A percentile compares a stretch with the other conserved stretches of the same genome.
Evolutionary conservation across 2,329 filamentous ascomycete genomes (phyloP).

Genomic region (Ophiostoma pallidulum): DNA sequence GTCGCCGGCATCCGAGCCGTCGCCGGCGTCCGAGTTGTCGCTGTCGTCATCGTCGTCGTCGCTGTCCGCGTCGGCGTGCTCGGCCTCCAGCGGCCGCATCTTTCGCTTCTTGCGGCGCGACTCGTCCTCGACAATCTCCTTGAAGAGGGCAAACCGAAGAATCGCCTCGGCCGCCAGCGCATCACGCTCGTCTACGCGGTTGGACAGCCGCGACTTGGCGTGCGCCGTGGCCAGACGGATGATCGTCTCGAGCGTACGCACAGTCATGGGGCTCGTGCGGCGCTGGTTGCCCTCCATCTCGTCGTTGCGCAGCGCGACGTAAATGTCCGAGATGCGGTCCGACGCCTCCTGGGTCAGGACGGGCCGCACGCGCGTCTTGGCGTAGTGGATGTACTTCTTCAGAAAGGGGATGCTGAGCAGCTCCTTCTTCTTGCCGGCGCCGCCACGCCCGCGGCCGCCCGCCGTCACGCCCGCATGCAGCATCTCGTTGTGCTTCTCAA

Average conservation of each 20-base stretch:
- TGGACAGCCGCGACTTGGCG: constrained; percentile 83
- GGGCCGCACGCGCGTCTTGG: constrained; percentile 84
- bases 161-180: constrained; percentile 82
- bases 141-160: constrained; percentile 90
- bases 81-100: constrained; percentile 39
- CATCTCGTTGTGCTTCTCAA: constrained; percentile 94
- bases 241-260: constrained; percentile 93
- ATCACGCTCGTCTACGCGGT: constrained; percentile 80
- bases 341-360: constrained; percentile 83
- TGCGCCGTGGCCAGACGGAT: constrained; percentile 96
- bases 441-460: constrained; percentile 65
- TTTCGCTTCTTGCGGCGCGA: constrained; percentile 77
- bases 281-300: constrained; percentile 91
- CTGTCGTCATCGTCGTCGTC: constrained; percentile 32
- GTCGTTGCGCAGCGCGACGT: constrained; percentile 88
- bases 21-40: constrained; percentile 15
- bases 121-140: constrained; percentile 75
- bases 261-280: constrained; percentile 88
- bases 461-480: constrained; percentile 82
- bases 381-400: constrained; percentile 99
- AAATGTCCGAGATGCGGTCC: constrained; percentile 83
- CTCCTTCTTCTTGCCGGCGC: constrained; percentile 66
- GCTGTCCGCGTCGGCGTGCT: constrained; percentile 52
- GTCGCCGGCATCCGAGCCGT: constrained; percentile 30
- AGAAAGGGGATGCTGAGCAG: constrained; percentile 95